phyloP scores from a whole-genome alignment of 2,329 filamentous ascomycete genomes.

The Macrophomina pseudophaseolina region DNA sequence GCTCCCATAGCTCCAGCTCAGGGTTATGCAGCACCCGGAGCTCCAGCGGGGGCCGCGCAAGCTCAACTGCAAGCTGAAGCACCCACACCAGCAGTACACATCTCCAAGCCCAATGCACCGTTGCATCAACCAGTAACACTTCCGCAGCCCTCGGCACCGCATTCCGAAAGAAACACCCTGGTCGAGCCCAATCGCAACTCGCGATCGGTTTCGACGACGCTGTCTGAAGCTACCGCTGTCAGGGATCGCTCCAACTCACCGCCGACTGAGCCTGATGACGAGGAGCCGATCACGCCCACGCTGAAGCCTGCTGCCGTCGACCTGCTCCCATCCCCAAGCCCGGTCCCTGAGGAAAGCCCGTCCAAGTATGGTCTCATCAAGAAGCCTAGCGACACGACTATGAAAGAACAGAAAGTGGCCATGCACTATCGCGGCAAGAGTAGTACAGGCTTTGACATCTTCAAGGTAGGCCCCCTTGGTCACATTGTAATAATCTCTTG shows the following conservation, averaged over 20 bases:
- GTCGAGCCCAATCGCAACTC: not conserved
- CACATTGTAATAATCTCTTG: not conserved
- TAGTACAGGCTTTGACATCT: slow-evolving; percentile 43
- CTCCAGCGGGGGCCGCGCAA: slow-evolving; percentile 10
- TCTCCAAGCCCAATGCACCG: slow-evolving; percentile 5
- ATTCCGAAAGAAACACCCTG: slow-evolving; percentile 2
- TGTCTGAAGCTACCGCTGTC: slow-evolving; percentile 13
- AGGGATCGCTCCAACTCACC: slow-evolving; percentile 21
- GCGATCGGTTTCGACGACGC: slow-evolving; percentile 5
- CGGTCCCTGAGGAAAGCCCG: slow-evolving; percentile 28
- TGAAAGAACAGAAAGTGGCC: slow-evolving; percentile 22
- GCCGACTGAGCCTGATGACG: slow-evolving; percentile 22
- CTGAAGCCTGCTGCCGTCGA: slow-evolving; percentile 22
- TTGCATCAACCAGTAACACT: not conserved
- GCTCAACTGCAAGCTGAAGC: slow-evolving; percentile 8
- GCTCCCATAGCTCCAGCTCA: not conserved
- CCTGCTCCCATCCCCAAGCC: slow-evolving; percentile 27
- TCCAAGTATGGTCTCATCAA: slow-evolving; percentile 30
- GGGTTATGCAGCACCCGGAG: slow-evolving; percentile 1
- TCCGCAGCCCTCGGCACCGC: slow-evolving; percentile 10
- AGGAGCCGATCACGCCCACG: slow-evolving; percentile 27
- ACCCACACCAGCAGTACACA: slow-evolving; percentile 4
- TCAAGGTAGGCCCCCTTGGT: slow-evolving; percentile 38
- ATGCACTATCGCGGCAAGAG: slow-evolving; percentile 44
- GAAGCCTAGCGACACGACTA: slow-evolving; percentile 11